Percentiles rank a stretch among this genome's conserved stretches.
phyloP scores from a whole-genome alignment of 352 stramenopile species.

The Albugo laibachii region DNA sequence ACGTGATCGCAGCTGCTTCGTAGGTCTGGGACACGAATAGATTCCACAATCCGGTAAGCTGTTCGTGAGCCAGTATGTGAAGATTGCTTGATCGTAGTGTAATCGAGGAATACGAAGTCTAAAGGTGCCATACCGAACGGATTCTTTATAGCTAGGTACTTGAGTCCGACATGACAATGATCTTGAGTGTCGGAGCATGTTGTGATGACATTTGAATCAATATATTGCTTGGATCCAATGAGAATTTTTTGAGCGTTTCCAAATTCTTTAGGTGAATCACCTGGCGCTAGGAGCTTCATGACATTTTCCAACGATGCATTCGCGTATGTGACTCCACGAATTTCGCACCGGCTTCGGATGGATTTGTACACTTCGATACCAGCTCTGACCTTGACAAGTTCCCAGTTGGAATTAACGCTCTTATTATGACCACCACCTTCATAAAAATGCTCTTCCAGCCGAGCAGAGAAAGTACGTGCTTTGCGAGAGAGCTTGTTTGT shows the following conservation, averaged over 20 bases:
- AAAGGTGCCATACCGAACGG: slow-evolving; percentile 36
- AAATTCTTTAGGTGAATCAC: slow-evolving; percentile 34
- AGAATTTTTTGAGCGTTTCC: slow-evolving; percentile 35
- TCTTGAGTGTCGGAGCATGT: slow-evolving; percentile 30
- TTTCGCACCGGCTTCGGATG: slow-evolving; percentile 42
- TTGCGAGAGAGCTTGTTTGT: not conserved
- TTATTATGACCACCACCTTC: not conserved
- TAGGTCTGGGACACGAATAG: slow-evolving; percentile 52
- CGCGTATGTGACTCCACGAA: slow-evolving; percentile 42
- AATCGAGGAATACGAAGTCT: slow-evolving; percentile 69
- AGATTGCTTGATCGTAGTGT: slow-evolving; percentile 30
- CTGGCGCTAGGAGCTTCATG: slow-evolving; percentile 42
- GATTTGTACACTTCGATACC: slow-evolving; percentile 57
- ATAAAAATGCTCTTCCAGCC: too few species aligned
- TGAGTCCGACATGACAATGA: slow-evolving; percentile 69
- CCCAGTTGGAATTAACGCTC: slow-evolving; percentile 21
- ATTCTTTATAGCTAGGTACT: slow-evolving; percentile 69
- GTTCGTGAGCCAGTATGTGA: slow-evolving; percentile 5
- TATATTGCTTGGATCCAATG: slow-evolving; percentile 31
- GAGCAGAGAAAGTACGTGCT: too few species aligned
- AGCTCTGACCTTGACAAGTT: slow-evolving; percentile 36
- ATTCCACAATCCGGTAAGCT: slow-evolving; percentile 59
- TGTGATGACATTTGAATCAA: slow-evolving; percentile 43
- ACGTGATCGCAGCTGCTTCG: slow-evolving; percentile 31
- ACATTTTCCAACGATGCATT: slow-evolving; percentile 70